Conservation (phyloP, 805 yeast species). For the Candida cerambycidarum region DNA sequence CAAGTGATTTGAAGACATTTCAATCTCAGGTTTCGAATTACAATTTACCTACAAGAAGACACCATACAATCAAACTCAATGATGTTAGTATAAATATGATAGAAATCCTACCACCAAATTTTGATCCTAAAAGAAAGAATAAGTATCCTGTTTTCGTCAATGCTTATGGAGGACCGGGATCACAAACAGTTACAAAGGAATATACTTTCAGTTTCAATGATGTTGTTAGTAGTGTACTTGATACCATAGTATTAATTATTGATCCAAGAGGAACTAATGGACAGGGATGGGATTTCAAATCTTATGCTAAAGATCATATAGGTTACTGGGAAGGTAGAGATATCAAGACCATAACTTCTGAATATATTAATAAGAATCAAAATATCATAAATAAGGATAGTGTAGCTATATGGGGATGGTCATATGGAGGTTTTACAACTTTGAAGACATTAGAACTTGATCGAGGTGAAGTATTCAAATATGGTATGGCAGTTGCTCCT, state of each 20-base stretch:
- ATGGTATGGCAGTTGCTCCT: slow-evolving; percentile 83
- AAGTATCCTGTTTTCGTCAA: slow-evolving; percentile 66
- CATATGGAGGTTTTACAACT: slow-evolving; percentile 80
- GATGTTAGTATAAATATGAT: slow-evolving; percentile 47
- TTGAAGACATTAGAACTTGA: slow-evolving; percentile 73
- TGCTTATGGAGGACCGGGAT: slow-evolving; percentile 83
- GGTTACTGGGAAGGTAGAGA: slow-evolving; percentile 83
- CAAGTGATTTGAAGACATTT: slow-evolving; percentile 21
- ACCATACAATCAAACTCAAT: slow-evolving; percentile 29
- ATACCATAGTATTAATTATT: slow-evolving; percentile 61
- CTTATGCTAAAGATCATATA: slow-evolving; percentile 54
- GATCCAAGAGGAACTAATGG: slow-evolving; percentile 88
- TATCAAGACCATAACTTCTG: slow-evolving; percentile 49
- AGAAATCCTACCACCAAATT: slow-evolving; percentile 62
- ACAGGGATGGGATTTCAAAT: slow-evolving; percentile 64
- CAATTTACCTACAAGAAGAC: slow-evolving; percentile 54
- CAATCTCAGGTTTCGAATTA: slow-evolving; percentile 23
- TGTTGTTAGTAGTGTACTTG: slow-evolving; percentile 52
- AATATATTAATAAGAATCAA: slow-evolving; percentile 44
- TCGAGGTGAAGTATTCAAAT: slow-evolving; percentile 59
- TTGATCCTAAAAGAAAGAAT: slow-evolving; percentile 35
- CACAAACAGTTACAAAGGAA: slow-evolving; percentile 52
- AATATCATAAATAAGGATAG: slow-evolving; percentile 52
- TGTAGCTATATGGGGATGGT: slow-evolving; percentile 86
- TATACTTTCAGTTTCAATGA: slow-evolving; percentile 59